Conservation (phyloP, 495 filamentous ascomycete genomes). For the Neurospora sp. region DNA sequence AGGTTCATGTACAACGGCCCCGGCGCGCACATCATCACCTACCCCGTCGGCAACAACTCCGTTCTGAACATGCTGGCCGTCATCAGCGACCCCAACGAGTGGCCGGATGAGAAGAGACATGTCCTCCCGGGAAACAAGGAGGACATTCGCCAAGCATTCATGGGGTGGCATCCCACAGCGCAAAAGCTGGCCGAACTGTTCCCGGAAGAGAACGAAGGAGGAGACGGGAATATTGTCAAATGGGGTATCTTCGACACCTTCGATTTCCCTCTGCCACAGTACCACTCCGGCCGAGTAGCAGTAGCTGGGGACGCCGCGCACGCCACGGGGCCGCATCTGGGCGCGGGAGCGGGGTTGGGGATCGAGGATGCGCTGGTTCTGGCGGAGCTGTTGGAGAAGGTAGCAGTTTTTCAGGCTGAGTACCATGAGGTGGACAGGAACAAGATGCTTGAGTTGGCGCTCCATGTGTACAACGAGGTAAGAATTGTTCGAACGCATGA, state of each 20-base stretch:
- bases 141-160: slow-evolving; percentile 25
- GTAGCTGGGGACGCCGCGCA: slow-evolving; percentile 40
- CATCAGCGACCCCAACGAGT: slow-evolving; percentile 21
- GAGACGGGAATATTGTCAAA: slow-evolving; percentile 27
- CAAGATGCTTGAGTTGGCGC: slow-evolving; percentile 18
- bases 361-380: slow-evolving; percentile 44
- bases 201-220: slow-evolving; percentile 12
- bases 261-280: slow-evolving; percentile 32
- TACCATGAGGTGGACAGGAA: neutral
- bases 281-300: slow-evolving; percentile 28
- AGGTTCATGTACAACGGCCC: slow-evolving; percentile 36
- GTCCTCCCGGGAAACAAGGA: slow-evolving; percentile 19
- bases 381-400: slow-evolving; percentile 22
- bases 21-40: slow-evolving; percentile 27
- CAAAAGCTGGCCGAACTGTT: slow-evolving; percentile 31
- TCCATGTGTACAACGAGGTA: slow-evolving; percentile 31
- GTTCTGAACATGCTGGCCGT: slow-evolving; percentile 34
- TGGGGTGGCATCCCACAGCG: slow-evolving; percentile 28
- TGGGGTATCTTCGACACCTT: slow-evolving; percentile 47
- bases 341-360: slow-evolving; percentile 45
- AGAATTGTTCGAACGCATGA: slow-evolving; percentile 22
- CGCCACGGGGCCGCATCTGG: slow-evolving; percentile 37
- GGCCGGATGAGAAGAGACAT: slow-evolving; percentile 24
- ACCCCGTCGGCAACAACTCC: slow-evolving; percentile 26
- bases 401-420: no score